Percentiles rank a stretch among this genome's conserved stretches.
Evolutionary conservation across 108 stramenopile genomes (phyloP).

Genomic region (Skeletonema potamos): DNA sequence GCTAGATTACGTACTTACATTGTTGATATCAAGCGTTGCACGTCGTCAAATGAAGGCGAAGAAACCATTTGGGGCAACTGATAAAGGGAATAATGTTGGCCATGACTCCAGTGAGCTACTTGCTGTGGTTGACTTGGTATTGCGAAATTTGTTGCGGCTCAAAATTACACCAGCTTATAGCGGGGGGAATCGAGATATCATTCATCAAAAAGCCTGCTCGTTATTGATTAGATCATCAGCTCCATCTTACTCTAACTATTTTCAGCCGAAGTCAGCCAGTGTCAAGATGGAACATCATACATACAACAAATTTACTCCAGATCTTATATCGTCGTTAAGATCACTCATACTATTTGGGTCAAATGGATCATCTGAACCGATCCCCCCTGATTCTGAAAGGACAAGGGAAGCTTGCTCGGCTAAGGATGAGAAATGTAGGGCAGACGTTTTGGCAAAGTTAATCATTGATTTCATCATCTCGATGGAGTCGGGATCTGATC

Average conservation of each 20-base stretch:
- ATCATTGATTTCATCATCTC: constrained; percentile 31
- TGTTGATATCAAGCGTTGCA: constrained; percentile 37
- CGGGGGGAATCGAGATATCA: constrained; percentile 25
- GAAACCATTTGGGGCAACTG: neutral
- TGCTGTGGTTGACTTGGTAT: constrained; percentile 22
- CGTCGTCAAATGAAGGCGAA: constrained; percentile 1
- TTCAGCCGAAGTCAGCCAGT: constrained; percentile 3
- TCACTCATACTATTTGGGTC: constrained; percentile 51
- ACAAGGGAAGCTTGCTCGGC: constrained; percentile 56
- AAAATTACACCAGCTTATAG: constrained; percentile 4
- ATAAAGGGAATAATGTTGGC: neutral
- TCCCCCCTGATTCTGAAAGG: constrained; percentile 51
- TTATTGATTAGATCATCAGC: constrained; percentile 32
- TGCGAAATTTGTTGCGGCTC: constrained; percentile 35
- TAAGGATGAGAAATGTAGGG: constrained; percentile 47
- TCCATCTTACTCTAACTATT: neutral
- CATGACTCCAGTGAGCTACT: neutral
- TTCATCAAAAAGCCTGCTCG: constrained; percentile 21
- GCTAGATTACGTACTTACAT: constrained; percentile 28
- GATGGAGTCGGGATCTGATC: constrained; percentile 13
- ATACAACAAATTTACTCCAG: constrained; percentile 26
- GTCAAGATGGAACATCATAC: neutral
- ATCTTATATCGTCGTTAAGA: constrained; percentile 36
- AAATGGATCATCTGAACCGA: constrained; percentile 38
- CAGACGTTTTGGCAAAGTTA: constrained; percentile 43